Evolutionary conservation across 345 rosid genomes (phyloP).

Genomic region (Chamaenerion angustifolium): DNA sequence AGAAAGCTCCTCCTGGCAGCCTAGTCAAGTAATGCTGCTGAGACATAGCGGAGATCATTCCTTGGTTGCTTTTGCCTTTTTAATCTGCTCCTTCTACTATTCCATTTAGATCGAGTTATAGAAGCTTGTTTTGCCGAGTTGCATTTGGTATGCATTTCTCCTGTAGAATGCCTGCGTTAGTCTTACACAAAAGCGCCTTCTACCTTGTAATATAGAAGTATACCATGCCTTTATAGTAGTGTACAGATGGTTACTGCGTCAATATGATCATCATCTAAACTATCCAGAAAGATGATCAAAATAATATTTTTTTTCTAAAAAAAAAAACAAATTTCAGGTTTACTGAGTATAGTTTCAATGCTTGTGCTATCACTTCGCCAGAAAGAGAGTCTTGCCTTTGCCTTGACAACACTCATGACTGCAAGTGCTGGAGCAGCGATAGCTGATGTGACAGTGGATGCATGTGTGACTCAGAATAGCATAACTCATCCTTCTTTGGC

Average conservation of each 20-base stretch:
- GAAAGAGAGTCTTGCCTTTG: conserved; percentile 36
- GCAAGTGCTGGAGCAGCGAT: conserved; percentile 54
- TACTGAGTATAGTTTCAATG: conserved; percentile 35
- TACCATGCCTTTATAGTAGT: background rate
- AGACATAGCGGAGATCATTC: no score
- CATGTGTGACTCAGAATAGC: conserved; percentile 54
- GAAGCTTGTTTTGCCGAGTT: no score
- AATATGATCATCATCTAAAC: background rate
- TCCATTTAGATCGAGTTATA: no score
- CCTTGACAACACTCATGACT: conserved; percentile 32
- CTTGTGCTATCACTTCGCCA: conserved; percentile 31
- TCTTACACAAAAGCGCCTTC: no score
- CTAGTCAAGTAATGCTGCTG: no score
- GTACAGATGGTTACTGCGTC: background rate
- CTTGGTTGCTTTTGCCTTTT: no score
- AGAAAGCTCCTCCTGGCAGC: no score
- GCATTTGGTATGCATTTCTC: no score
- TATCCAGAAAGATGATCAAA: background rate
- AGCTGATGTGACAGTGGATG: conserved; percentile 68
- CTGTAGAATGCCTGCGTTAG: no score
- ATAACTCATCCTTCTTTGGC: conserved; percentile 54
- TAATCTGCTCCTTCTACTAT: no score
- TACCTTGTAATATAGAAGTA: background rate
- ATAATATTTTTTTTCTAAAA: background rate
- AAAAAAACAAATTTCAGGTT: conserved; percentile 21